Conservation (phyloP, 2,329 filamentous ascomycete genomes). For the Elsinoe necatrix region DNA sequence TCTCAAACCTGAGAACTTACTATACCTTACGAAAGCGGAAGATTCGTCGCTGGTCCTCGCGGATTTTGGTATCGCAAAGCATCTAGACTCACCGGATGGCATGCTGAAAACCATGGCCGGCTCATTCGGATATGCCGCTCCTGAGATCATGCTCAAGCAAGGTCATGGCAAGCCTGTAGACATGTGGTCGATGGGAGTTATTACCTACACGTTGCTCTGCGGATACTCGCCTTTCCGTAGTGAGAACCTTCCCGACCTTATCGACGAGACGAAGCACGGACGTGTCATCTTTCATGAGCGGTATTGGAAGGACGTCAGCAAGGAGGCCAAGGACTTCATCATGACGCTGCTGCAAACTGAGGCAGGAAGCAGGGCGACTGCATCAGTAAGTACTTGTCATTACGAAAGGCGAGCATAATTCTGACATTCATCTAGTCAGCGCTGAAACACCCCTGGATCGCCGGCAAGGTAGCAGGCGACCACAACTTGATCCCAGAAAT, state of each 20-base stretch:
- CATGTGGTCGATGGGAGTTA: constrained; percentile 98
- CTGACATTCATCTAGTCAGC: constrained; percentile 51
- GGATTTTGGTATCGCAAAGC: constrained; percentile 98
- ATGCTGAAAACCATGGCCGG: constrained; percentile 97
- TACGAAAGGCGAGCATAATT: background rate
- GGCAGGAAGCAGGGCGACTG: constrained; percentile 67
- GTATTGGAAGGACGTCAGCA: constrained; percentile 96
- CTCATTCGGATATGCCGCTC: constrained; percentile 94
- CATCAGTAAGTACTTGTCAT: constrained; percentile 49
- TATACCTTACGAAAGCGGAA: constrained; percentile 72
- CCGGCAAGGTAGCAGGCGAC: constrained; percentile 81
- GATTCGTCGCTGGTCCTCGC: constrained; percentile 85
- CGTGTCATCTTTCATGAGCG: constrained; percentile 91
- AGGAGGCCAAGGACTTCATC: constrained; percentile 94
- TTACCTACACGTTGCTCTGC: constrained; percentile 95
- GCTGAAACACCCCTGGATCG: constrained; percentile 78
- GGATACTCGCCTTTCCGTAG: constrained; percentile 97
- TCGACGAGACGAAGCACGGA: constrained; percentile 81
- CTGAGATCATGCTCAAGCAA: constrained; percentile 95
- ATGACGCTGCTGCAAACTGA: constrained; percentile 68
- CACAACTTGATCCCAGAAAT: constrained; percentile 98
- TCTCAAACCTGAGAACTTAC: constrained; percentile 93
- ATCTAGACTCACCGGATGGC: constrained; percentile 82
- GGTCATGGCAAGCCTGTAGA: constrained; percentile 97
- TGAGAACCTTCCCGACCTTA: constrained; percentile 84